Percentiles rank a stretch among this genome's conserved stretches.
These are phyloP conservation scores for Aspergillus pseudoviridinutans DNA, from an alignment of 2,329 filamentous ascomycete genomes.

Conservation along the genomic window DNA sequence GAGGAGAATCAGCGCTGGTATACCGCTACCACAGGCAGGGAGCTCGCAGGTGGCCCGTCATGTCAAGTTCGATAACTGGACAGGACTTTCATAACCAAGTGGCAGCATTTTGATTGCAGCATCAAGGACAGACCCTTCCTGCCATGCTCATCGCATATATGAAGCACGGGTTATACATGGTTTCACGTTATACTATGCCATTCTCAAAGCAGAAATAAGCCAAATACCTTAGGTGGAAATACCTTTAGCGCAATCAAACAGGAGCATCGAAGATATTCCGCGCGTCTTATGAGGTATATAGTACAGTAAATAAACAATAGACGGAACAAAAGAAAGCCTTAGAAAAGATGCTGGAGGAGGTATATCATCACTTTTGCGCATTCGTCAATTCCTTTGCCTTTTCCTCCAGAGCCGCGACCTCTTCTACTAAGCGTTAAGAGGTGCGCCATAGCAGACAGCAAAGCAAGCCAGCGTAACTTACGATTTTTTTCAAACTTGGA, in stretches of 20 bases:
- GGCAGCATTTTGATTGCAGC: background rate
- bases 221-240: background rate
- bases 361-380: constrained; percentile 21
- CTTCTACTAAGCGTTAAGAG: constrained; percentile 22
- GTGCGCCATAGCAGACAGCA: background rate
- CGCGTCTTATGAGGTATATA: background rate
- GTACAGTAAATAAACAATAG: background rate
- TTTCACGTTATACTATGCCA: background rate
- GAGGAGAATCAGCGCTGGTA: constrained; percentile 4
- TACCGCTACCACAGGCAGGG: background rate
- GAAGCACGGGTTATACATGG: background rate
- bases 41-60: background rate
- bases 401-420: constrained; percentile 33
- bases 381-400: constrained; percentile 32
- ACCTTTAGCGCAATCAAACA: background rate
- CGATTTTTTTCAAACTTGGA: constrained; percentile 40
- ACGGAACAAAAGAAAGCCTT: background rate
- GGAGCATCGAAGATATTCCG: background rate
- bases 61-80: background rate
- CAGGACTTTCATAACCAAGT: background rate
- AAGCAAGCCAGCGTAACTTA: constrained; percentile 16
- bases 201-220: background rate
- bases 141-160: background rate
- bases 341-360: background rate
- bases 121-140: background rate